phyloP scores from a whole-genome alignment of 2,329 filamentous ascomycete genomes.

The Berkeleyomyces basicola region DNA sequence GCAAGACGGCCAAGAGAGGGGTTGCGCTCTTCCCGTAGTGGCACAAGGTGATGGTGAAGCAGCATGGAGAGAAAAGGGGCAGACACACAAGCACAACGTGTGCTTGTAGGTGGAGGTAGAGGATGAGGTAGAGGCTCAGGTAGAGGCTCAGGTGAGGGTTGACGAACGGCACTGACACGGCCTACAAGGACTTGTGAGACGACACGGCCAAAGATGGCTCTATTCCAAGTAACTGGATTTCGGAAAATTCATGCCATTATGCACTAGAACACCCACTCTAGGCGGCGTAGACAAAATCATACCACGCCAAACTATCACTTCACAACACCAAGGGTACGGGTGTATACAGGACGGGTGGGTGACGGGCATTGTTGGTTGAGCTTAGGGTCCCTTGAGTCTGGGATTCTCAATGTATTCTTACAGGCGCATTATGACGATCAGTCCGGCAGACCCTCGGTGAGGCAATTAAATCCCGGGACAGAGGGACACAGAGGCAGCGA shows the following conservation, averaged over 20 bases:
- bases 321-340: neutral
- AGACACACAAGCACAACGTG: neutral
- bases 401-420: neutral
- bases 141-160: no score
- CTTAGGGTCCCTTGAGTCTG: neutral
- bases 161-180: no score
- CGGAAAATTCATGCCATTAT: neutral
- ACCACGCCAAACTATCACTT: no score
- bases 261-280: neutral
- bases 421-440: conserved; percentile 1
- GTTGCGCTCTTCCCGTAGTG: neutral
- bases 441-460: neutral
- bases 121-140: no score
- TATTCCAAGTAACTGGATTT: neutral
- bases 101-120: neutral
- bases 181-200: neutral
- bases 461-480: neutral
- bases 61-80: neutral
- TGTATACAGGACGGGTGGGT: neutral
- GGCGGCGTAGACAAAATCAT: neutral
- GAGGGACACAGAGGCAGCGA: neutral
- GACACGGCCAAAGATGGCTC: neutral
- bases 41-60: neutral
- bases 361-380: neutral
- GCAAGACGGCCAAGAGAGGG: neutral